Conservation (phyloP, 164 flowering plant species). For the Berberis thunbergii region DNA sequence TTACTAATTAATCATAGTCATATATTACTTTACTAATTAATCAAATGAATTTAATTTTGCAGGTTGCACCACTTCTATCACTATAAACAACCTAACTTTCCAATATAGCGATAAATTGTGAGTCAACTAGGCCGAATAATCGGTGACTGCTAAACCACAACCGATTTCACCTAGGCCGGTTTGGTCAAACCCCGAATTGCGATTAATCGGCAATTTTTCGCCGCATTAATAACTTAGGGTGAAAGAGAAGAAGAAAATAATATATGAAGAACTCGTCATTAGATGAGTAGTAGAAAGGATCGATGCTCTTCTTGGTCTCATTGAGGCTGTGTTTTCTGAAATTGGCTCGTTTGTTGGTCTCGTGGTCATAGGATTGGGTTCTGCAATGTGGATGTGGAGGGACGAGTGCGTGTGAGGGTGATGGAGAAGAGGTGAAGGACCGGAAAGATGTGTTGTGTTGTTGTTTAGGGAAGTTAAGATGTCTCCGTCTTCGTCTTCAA, state of each 20-base stretch:
- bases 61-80: too few species aligned
- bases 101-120: too few species aligned
- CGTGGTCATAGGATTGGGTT: not conserved
- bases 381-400: not conserved
- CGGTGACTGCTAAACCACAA: too few species aligned
- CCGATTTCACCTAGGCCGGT: too few species aligned
- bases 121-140: too few species aligned
- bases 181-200: too few species aligned
- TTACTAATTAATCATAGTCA: too few species aligned
- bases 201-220: too few species aligned
- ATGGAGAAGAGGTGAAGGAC: slow-evolving; percentile 20
- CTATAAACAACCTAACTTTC: too few species aligned
- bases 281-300: slow-evolving; percentile 19
- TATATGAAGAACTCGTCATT: slow-evolving; percentile 31
- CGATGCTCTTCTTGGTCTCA: slow-evolving; percentile 21
- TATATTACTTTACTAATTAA: too few species aligned
- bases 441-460: not conserved
- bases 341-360: slow-evolving; percentile 18
- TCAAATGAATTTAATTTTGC: too few species aligned
- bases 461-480: slow-evolving; percentile 19
- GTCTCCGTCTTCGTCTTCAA: slow-evolving; percentile 39
- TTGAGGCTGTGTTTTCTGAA: slow-evolving; percentile 77
- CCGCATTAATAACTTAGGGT: not conserved
- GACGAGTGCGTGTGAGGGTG: too few species aligned
- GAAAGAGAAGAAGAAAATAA: slow-evolving; percentile 3